phyloP scores from a whole-genome alignment of 257 asterid genomes.

The Solanum neorickii region DNA sequence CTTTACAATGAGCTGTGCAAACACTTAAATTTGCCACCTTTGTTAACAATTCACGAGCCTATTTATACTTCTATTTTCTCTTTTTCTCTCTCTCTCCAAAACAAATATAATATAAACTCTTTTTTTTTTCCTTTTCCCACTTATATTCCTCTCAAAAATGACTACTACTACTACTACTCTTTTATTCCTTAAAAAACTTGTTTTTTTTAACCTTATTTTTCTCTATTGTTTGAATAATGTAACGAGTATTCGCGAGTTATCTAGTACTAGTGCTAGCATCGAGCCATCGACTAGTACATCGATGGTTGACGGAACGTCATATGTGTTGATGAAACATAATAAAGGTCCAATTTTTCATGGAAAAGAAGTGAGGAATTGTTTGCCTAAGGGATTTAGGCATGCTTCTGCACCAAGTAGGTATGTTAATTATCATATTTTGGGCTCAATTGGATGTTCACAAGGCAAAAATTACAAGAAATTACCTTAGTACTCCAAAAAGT shows the following conservation, averaged over 20 bases:
- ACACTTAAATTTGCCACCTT: constrained; percentile 5
- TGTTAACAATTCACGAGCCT: constrained; percentile 26
- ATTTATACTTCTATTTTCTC: constrained; percentile 25
- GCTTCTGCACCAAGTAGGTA: constrained; percentile 83
- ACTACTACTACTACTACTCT: background rate
- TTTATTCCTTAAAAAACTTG: constrained; percentile 1
- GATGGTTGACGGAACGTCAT: background rate
- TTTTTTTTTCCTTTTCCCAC: background rate
- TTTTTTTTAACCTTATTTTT: constrained; percentile 18
- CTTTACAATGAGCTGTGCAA: constrained; percentile 12
- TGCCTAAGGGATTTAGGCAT: constrained; percentile 69
- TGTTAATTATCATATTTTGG: constrained; percentile 47
- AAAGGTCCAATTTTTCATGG: constrained; percentile 12
- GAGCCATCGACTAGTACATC: background rate
- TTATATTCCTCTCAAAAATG: constrained; percentile 1
- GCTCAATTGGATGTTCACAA: constrained; percentile 14
- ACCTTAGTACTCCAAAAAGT: background rate
- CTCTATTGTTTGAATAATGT: constrained; percentile 14
- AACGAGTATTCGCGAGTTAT: constrained; percentile 5
- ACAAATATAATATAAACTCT: background rate
- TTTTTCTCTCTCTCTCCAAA: background rate
- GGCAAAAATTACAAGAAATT: background rate
- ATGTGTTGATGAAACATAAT: constrained; percentile 24
- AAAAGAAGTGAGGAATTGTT: constrained; percentile 42
- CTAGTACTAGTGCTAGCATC: background rate